Evolutionary conservation across 2,329 filamentous ascomycete species (phyloP), one percentile per base, ranked within the genome.

Genomic region (Macrophomina phaseolina): DNA sequence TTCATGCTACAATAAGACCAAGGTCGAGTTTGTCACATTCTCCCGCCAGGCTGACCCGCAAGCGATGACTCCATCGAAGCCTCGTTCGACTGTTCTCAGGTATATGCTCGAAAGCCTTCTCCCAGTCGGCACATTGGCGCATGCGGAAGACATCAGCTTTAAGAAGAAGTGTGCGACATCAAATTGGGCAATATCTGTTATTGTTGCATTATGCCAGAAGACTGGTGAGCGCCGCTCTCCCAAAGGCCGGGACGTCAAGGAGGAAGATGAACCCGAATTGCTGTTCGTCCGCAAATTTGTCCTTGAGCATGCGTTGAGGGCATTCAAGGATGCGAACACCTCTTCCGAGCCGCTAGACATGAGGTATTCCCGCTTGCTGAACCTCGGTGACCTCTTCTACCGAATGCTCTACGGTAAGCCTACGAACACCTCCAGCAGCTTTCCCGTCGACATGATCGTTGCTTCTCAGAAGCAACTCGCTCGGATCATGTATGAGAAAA

Each of bases 11-110:
- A 97, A 93, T 72, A 89, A 93, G 64, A 92, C 93, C 8, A 99
- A 99, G 84, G 88, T 99, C 51, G 96, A 99, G 76, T 98, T 99
- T 76, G 97, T 99, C 82, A 98, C 97, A 78, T 99, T 97, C 81
- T 98, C 96, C 71, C 90, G 94, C 68, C 97, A 94, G 75, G 90
- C 92, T 6, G 92, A 94, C 55, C 86, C 93, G 52, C 90, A 92
- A 71, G 90, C 90, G 11, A 89, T 89, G 64, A 98, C 95, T 1
- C 95, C 95, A 5, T 94, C 96, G 16, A 98, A 98, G 79, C 95
- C 95, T 66, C 89, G 95, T 48, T 94, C 94, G 11, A 93, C 91
- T 69, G 91, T 98, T 51, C 83, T 99, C 69, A 97, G 98, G 77
- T 99, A 99, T 74, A 85, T 99, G 42, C 87, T 99, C 58, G 93